Evolutionary conservation across 805 yeast species (phyloP).

Genomic region (Pichia sporocuriosa): DNA sequence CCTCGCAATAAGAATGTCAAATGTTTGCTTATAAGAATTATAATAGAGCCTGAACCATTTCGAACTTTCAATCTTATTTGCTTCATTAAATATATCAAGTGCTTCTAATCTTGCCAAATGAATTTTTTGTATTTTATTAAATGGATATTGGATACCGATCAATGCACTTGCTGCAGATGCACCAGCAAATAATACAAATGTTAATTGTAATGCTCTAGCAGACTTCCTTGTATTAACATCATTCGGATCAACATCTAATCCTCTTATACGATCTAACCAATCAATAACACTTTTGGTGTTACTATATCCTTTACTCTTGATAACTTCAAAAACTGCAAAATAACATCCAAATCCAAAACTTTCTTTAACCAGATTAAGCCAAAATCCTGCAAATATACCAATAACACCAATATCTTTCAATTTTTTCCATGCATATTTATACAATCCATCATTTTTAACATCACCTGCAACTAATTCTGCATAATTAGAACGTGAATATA

Average conservation of each 20-base stretch:
- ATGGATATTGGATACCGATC: constrained; percentile 76
- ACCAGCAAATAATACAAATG: constrained; percentile 76
- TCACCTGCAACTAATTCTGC: constrained; percentile 61
- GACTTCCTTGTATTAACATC: constrained; percentile 20
- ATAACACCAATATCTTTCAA: constrained; percentile 65
- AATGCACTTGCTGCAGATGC: constrained; percentile 76
- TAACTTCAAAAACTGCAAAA: constrained; percentile 71
- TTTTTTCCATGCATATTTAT: constrained; percentile 69
- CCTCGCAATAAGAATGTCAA: constrained; percentile 49
- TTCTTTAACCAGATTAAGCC: constrained; percentile 73
- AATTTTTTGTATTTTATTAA: constrained; percentile 69
- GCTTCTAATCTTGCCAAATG: constrained; percentile 78
- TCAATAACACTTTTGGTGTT: constrained; percentile 40
- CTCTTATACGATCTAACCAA: constrained; percentile 17
- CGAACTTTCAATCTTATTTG: constrained; percentile 21
- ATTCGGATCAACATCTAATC: constrained; percentile 16
- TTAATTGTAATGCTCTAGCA: constrained; percentile 48
- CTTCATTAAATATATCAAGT: constrained; percentile 53
- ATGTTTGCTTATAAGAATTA: constrained; percentile 72
- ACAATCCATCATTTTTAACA: constrained; percentile 46
- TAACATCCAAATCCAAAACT: constrained; percentile 78
- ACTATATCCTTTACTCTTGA: constrained; percentile 62
- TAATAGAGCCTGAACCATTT: constrained; percentile 48
- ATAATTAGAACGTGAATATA: constrained; percentile 72
- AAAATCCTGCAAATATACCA: constrained; percentile 87